Base-by-base conservation (phyloP, 1,284 basidiomycete genomes). In the Calocybe gambosa region DNA sequence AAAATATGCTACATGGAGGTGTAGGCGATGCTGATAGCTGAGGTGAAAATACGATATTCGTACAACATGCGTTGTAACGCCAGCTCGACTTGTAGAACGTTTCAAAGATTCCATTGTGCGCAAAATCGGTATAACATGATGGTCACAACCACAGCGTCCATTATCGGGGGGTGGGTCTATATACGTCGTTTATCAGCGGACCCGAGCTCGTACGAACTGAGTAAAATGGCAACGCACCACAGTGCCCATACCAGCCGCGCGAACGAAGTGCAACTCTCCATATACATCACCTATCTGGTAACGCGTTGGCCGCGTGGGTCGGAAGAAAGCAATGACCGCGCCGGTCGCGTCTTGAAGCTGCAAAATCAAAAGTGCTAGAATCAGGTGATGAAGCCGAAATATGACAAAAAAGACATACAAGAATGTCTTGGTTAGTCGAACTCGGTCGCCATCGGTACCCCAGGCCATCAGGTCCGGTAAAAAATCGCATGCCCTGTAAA, bases 231-330 rank as follows among this genome's bases (percentile, higher is more conserved):
- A 35, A 57, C 82, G 67, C 66, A 89, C 87, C 66, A 89, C 84
- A 49, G 86, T 85, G 43, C 86, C 86, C 56, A 80, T 76, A 43
- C 87, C 87, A 46, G 83, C 85, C 47, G 68, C 75, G 57, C 83
- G 82, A 60, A 86, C 70, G 63, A 88, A 88, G 61, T 89, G 85
- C 53, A 90, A 73, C 61, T 90, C 87, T 47, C 84, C 85, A 62
- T 83, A 82, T 26, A 89, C 87, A 58, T 90, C 86, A 51, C 87
- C 88, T 52, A 89, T 75, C 59, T 85, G 83, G 70, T 86, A 89
- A 54, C 82, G 80, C 47, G 81, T 82, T 46, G 80, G 78, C 55
- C 82, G 77, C 49, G 78, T 82, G 42, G 82, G 83, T 47, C 80
- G 82, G 70, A 82, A 86, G 65, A 85, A 82, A 29, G 88, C 87